Conservation (phyloP, 805 yeast genomes). For the Zygotorulaspora sp. region DNA sequence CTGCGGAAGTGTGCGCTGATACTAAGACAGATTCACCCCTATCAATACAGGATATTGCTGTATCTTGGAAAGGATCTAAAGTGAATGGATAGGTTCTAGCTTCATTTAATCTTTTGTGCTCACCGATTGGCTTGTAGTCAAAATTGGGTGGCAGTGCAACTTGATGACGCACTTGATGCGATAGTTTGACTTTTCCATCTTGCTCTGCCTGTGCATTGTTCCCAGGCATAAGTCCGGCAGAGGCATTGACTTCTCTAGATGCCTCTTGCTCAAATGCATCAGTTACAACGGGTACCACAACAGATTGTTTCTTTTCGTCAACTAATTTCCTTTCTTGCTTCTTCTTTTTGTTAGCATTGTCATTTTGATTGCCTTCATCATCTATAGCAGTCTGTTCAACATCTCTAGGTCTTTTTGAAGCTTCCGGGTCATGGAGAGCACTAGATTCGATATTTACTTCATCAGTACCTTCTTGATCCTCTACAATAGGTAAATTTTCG, state of each 20-base stretch:
- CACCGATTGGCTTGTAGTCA: slow-evolving; percentile 81
- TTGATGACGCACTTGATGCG: slow-evolving; percentile 95
- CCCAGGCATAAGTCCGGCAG: slow-evolving; percentile 58
- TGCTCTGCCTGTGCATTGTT: slow-evolving; percentile 38
- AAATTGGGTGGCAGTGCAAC: slow-evolving; percentile 94
- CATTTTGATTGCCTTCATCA: slow-evolving; percentile 8
- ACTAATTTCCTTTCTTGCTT: slow-evolving; percentile 30
- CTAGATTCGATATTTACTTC: slow-evolving; percentile 3
- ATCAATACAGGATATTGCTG: slow-evolving; percentile 93
- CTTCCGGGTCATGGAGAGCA: slow-evolving; percentile 1
- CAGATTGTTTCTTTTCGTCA: slow-evolving; percentile 42
- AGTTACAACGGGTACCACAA: slow-evolving; percentile 68
- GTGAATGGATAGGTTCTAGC: slow-evolving; percentile 91
- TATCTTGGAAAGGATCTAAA: slow-evolving; percentile 96
- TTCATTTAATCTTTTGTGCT: slow-evolving; percentile 70
- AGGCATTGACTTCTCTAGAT: slow-evolving; percentile 79
- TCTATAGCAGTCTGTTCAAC: slow-evolving; percentile 12
- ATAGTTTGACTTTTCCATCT: slow-evolving; percentile 59
- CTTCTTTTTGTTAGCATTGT: slow-evolving; percentile 26
- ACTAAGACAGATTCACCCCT: slow-evolving; percentile 91
- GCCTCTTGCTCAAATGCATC: slow-evolving; percentile 88
- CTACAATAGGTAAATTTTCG: slow-evolving; percentile 18
- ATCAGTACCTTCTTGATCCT: slow-evolving; percentile 10
- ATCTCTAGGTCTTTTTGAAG: slow-evolving; percentile 19
- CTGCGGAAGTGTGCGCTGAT: slow-evolving; percentile 97